Percentiles rank a stretch among this genome's conserved stretches.
These are phyloP conservation scores for Rhododendron kiyosumense DNA, from an alignment of 148 eudicot genomes.

Conservation along the genomic window DNA sequence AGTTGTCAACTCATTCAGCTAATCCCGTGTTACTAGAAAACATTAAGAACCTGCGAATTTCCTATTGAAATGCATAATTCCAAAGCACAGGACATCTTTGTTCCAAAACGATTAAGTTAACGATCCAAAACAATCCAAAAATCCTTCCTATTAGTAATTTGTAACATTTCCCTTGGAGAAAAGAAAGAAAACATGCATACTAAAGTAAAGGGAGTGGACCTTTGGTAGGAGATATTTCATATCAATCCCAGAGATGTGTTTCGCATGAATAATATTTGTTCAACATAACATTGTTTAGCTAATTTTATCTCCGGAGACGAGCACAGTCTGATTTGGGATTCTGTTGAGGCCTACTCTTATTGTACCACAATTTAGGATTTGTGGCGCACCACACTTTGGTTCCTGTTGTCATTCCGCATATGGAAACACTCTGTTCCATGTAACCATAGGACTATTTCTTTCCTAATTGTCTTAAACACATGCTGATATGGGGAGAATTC, in stretches of 20 bases:
- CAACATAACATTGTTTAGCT: background rate
- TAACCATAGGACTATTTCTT: background rate
- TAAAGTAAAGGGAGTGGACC: background rate
- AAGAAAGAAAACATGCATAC: background rate
- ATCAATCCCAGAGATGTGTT: background rate
- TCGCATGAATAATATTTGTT: background rate
- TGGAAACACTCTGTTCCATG: background rate
- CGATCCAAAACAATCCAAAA: background rate
- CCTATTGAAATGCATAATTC: background rate
- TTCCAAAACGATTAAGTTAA: background rate
- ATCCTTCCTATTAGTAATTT: background rate
- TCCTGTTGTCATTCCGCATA: background rate
- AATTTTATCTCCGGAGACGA: background rate
- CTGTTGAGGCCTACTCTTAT: background rate
- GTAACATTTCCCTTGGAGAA: background rate
- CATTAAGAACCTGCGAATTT: background rate
- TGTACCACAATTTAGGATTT: background rate
- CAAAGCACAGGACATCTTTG: background rate
- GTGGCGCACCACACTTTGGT: background rate
- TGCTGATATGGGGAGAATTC: background rate
- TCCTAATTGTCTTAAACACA: slow-evolving; percentile 1
- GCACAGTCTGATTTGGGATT: background rate
- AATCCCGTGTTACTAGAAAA: background rate
- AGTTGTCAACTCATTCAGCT: background rate
- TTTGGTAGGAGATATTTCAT: background rate